Evolutionary conservation across 148 eudicot species (phyloP).

Genomic region (Fagopyrum esculentum): DNA sequence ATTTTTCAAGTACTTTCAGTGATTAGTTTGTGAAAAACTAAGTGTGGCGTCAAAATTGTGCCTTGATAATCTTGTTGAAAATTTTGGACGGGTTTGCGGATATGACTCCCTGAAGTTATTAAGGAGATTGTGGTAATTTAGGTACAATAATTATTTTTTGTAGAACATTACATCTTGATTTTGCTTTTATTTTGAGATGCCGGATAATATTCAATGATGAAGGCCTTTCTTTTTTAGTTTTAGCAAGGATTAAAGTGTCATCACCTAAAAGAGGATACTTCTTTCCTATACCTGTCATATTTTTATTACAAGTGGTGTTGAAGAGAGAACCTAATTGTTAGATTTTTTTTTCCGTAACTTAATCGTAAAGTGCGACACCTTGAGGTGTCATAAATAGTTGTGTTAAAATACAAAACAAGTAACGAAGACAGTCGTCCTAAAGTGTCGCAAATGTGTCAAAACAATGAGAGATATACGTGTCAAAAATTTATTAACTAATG

Average conservation of each 20-base stretch:
- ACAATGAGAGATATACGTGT: too few relatives aligned
- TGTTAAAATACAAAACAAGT: too few relatives aligned
- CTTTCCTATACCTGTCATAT: background rate
- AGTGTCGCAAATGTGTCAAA: too few relatives aligned
- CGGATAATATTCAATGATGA: background rate
- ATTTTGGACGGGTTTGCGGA: background rate
- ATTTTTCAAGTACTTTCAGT: too few relatives aligned
- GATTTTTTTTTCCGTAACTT: too few relatives aligned
- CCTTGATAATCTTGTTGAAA: background rate
- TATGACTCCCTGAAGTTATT: background rate
- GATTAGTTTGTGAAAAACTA: too few relatives aligned
- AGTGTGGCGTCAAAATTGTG: background rate
- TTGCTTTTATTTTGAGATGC: background rate
- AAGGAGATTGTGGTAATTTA: background rate
- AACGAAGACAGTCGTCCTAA: too few relatives aligned
- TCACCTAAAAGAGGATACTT: background rate
- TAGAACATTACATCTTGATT: background rate
- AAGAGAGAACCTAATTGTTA: background rate
- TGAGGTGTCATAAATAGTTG: too few relatives aligned
- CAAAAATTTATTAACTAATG: too few relatives aligned
- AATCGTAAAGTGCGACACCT: too few relatives aligned
- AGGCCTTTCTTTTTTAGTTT: background rate
- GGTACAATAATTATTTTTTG: background rate
- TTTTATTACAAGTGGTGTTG: background rate
- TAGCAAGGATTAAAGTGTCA: background rate